These are phyloP conservation scores for Marasmius oreades DNA, from an alignment of 1,284 basidiomycete species.

Conservation along the genomic window DNA sequence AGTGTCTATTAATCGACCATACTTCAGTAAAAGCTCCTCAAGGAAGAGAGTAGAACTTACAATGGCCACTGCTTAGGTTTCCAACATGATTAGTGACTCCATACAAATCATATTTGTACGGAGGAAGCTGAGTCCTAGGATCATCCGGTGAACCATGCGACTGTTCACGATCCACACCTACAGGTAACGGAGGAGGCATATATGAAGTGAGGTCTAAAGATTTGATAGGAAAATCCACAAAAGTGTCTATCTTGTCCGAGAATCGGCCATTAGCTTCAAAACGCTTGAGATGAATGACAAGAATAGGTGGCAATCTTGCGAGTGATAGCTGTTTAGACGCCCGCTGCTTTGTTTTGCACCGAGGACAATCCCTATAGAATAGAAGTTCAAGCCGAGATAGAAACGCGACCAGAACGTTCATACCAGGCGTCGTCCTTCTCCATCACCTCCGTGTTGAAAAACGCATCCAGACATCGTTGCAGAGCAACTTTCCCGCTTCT, in stretches of 20 bases:
- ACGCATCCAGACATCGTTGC: conserved; percentile 83
- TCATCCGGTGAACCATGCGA: conserved; percentile 55
- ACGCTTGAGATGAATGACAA: conserved; percentile 95
- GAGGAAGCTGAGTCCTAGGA: conserved; percentile 76
- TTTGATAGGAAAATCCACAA: conserved; percentile 85
- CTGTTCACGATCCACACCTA: conserved; percentile 49
- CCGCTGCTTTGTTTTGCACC: conserved; percentile 82
- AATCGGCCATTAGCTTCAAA: conserved; percentile 92
- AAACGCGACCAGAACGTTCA: too few species aligned
- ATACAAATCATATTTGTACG: conserved; percentile 87
- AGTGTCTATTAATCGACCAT: conserved; percentile 55
- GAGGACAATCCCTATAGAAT: conserved; percentile 78
- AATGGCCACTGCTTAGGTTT: conserved; percentile 87
- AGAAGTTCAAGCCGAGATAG: too few species aligned
- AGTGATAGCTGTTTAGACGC: conserved; percentile 85
- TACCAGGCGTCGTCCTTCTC: conserved; percentile 96
- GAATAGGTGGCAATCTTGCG: conserved; percentile 90
- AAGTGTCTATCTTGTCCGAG: conserved; percentile 92
- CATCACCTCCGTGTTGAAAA: conserved; percentile 88
- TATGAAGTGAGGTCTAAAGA: conserved; percentile 87
- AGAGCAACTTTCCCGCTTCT: conserved; percentile 69
- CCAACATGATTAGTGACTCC: conserved; percentile 93
- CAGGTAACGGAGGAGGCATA: conserved; percentile 79
- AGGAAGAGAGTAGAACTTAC: conserved; percentile 46
- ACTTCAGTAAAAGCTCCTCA: background rate